A percentile compares a stretch with the other conserved stretches of the same genome.
Evolutionary conservation across 2,329 filamentous ascomycete species (phyloP).

Genomic region (Elsinoe ampelina): DNA sequence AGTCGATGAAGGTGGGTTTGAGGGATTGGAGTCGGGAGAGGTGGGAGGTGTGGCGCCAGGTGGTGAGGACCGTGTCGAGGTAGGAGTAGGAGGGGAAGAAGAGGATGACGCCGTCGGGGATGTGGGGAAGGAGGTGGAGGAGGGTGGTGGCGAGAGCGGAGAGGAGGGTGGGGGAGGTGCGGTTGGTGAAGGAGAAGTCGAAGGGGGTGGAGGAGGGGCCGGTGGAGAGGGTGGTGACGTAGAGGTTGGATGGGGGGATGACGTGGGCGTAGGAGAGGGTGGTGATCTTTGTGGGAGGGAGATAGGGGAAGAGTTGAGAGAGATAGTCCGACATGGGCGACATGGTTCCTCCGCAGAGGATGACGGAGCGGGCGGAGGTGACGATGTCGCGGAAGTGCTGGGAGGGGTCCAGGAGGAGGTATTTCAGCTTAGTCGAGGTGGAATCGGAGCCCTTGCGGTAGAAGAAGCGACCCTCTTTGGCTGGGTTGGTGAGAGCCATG

Average conservation of each 20-base stretch:
- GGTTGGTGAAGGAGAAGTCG: constrained; percentile 79
- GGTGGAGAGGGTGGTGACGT: constrained; percentile 60
- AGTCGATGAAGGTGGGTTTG: constrained; percentile 46
- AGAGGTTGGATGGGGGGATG: constrained; percentile 71
- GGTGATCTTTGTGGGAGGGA: constrained; percentile 54
- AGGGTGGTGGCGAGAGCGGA: constrained; percentile 65
- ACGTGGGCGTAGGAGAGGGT: constrained; percentile 93
- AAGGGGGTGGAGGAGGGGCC: constrained; percentile 48
- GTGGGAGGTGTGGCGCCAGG: constrained; percentile 38
- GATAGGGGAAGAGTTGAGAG: constrained; percentile 72
- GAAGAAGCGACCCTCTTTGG: constrained; percentile 55
- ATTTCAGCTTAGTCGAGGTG: constrained; percentile 56
- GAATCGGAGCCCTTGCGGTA: constrained; percentile 35
- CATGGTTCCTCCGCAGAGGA: constrained; percentile 94
- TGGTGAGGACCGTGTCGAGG: constrained; percentile 56
- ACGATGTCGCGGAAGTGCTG: constrained; percentile 85
- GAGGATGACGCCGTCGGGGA: constrained; percentile 82
- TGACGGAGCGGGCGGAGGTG: constrained; percentile 72
- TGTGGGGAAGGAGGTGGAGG: constrained; percentile 58
- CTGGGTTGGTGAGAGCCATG: constrained; percentile 75
- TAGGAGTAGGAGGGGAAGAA: constrained; percentile 97
- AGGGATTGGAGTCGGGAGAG: constrained; percentile 20
- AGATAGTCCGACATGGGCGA: constrained; percentile 90
- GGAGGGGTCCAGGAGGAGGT: constrained; percentile 82
- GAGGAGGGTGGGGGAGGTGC: constrained; percentile 57